Conservation (phyloP, 768 basidiomycete species). For the Lentinula raphanica region DNA sequence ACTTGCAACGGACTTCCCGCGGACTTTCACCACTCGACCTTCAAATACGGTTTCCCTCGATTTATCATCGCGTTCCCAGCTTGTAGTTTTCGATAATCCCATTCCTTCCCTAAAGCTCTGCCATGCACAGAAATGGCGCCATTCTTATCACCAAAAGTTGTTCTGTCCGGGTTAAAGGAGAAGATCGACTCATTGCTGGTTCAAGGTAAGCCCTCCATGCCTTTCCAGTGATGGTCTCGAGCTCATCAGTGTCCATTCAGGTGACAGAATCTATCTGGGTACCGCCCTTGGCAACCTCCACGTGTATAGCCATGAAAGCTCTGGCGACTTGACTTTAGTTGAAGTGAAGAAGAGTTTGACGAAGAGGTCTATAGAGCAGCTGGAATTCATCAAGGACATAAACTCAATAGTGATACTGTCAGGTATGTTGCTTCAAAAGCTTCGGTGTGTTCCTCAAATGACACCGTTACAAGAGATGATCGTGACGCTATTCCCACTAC, state of each 20-base stretch:
- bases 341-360: slow-evolving; percentile 66
- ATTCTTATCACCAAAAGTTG: slow-evolving; percentile 27
- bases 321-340: slow-evolving; percentile 38
- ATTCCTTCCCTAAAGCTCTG: too few species aligned
- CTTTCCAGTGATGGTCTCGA: neutral
- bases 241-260: slow-evolving; percentile 28
- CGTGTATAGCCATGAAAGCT: slow-evolving; percentile 39
- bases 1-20: neutral
- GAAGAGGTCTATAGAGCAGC: slow-evolving; percentile 76
- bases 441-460: neutral
- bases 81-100: neutral
- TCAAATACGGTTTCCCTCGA: neutral
- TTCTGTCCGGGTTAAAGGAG: slow-evolving; percentile 43
- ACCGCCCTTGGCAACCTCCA: slow-evolving; percentile 52
- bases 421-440: slow-evolving; percentile 42
- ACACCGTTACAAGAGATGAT: slow-evolving; percentile 50
- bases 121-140: slow-evolving; percentile 27
- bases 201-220: slow-evolving; percentile 29
- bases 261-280: slow-evolving; percentile 57
- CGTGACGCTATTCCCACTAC: slow-evolving; percentile 72
- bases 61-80: neutral
- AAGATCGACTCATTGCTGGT: slow-evolving; percentile 41
- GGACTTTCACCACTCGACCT: neutral
- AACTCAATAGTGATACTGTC: slow-evolving; percentile 81
- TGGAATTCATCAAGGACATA: slow-evolving; percentile 81